Evolutionary conservation across 2,329 filamentous ascomycete genomes (phyloP), one percentile per base, ranked within the genome.

Genomic region (Pseudocercospora eumusae): DNA sequence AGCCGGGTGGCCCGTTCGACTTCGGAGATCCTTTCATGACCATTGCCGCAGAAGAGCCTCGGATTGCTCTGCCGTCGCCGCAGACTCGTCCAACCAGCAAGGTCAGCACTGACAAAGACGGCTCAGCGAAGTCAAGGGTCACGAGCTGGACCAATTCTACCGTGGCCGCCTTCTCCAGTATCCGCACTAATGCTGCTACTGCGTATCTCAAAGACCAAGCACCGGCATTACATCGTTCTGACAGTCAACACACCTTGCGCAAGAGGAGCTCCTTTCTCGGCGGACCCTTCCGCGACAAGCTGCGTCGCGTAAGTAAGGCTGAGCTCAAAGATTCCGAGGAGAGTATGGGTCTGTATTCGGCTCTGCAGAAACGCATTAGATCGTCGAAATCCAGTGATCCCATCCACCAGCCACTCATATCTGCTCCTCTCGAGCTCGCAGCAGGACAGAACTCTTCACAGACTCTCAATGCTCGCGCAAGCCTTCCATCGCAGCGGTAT

Each of bases 81-180:
- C 21, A 49, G 40, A 3, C 36, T 56, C 11, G 36, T 20, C 23
- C 49, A 25, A 81, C 15, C 40, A 57, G 50, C 44, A 65, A 27
- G 64, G 67, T 86, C 4, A 82, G 82, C 62, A 86, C 81, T 62
- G 74, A 73, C 44, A 75, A 75, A 56, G 70, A 69, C 0, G 78
- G 75, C 13, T 82, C 84, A 42, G 82, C 85, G 20, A 84, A 79
- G 66, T 89, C 86, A n/a, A 78, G 88, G 21, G 84, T 90, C 56
- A 90, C 88, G 1, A 92, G 88, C 73, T 91, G 89, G 89, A 84
- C 83, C 4, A 85, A 86, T 64, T 89, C 88, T 0, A 84, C 83
- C 1, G 79, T 81, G 1, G 82, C 82, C 60, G 86, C 83, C 2
- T 81, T 84, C 2, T 75, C 81, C 5, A 84, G 73, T 62, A 81